Conservation (phyloP, 768 basidiomycete species). For the Amylocystis lapponica region DNA sequence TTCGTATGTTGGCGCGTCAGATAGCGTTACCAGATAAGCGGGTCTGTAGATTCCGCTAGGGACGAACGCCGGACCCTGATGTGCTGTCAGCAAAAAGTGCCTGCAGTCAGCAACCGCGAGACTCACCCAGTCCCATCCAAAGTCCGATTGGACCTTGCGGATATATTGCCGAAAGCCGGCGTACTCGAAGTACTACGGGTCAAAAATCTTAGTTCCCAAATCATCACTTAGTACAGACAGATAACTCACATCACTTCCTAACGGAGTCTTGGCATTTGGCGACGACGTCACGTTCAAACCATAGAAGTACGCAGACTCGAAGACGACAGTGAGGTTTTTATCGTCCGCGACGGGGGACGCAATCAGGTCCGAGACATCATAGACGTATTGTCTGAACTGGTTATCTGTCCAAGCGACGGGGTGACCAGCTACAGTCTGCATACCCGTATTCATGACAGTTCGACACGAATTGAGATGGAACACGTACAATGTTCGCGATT, state of each 20-base stretch:
- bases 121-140: conserved; percentile 58
- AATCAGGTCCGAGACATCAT: conserved; percentile 43
- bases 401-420: conserved; percentile 55
- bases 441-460: neutral
- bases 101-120: neutral
- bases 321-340: conserved; percentile 42
- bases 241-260: conserved; percentile 25
- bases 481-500: conserved; percentile 46
- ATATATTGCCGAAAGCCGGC: conserved; percentile 43
- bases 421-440: conserved; percentile 43
- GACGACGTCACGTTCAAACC: conserved; percentile 46
- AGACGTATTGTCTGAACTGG: conserved; percentile 49
- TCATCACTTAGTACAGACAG: neutral
- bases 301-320: conserved; percentile 51
- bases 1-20: conserved; percentile 10
- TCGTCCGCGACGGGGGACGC: conserved; percentile 25
- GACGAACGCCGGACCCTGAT: conserved; percentile 50
- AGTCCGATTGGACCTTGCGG: conserved; percentile 48
- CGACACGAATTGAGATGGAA: neutral
- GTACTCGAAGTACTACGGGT: conserved; percentile 40
- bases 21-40: conserved; percentile 44
- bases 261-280: conserved; percentile 43
- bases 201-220: no score
- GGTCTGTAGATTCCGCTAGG: conserved; percentile 52
- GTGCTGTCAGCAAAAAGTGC: neutral